Evolutionary conservation across 768 basidiomycete genomes (phyloP), one percentile per base, ranked within the genome.

Genomic region (Pisolithus orientalis): DNA sequence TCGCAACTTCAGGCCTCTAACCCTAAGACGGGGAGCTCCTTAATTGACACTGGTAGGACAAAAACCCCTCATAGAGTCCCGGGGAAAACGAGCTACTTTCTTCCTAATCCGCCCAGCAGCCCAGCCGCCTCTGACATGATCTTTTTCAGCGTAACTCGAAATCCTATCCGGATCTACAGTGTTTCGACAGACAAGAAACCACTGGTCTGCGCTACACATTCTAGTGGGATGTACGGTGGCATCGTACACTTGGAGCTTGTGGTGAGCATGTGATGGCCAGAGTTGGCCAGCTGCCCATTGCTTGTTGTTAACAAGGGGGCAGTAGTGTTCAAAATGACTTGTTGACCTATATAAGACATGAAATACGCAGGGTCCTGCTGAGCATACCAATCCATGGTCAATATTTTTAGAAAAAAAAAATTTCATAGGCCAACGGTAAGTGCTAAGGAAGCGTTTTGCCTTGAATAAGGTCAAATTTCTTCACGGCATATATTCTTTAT

Each of bases 111-210:
- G 27, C 4, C 9, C 21, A 63, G 64, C 6, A 17, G 65, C 64
- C 21, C 50, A 48, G n/a, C 64, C 59, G 24, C 61, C 59, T 37
- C 74, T 75, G 7, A 82, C 71, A 1, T 67, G 63, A 10, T 70
- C 69, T 43, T 65, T 58, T 43, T 80, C 72, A 4, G 82, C 74
- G 59, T 83, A 87, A 17, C 66, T 59, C 45, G 85, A 76, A 53
- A 90, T 83, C 5, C 66, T 70, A 51, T 86, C 78, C 39, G 88
- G 69, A 60, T 90, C 87, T 21, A 80, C 67, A 44, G 88, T 78
- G 54, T 80, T 86, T 34, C 87, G 79, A 60, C 88, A 90, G 0
- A 85, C 83, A 86, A 87, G 2, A 84, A 67, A 5, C 87, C 86
- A 37, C 71, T 72, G 7, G 73, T 76, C 29, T 59, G 63, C n/a